A percentile compares a stretch with the other conserved stretches of the same genome.
Evolutionary conservation across 2,329 filamentous ascomycete genomes (phyloP).

Genomic region (Phaeophleospora eucalypticola): DNA sequence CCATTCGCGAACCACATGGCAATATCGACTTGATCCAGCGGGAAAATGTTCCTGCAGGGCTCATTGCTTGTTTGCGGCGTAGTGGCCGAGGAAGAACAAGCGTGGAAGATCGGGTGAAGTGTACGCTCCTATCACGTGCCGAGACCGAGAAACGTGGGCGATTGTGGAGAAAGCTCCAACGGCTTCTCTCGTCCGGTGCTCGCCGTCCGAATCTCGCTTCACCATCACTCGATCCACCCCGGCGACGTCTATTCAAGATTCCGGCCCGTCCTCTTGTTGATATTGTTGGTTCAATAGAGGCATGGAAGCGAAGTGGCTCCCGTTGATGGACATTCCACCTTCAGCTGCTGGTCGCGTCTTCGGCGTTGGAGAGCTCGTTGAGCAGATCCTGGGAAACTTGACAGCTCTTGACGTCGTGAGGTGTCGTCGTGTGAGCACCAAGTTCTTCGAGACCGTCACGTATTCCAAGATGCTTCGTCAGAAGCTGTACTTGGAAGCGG

Average conservation of each 20-base stretch:
- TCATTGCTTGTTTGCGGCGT: neutral
- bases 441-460: slow-evolving; percentile 13
- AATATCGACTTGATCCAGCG: neutral
- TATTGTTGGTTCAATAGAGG: neutral
- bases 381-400: slow-evolving; percentile 14
- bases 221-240: too few species aligned
- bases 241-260: too few species aligned
- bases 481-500: slow-evolving; percentile 16
- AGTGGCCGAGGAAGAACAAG: too few species aligned
- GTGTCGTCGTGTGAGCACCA: slow-evolving; percentile 16
- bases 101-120: too few species aligned
- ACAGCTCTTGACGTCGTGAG: slow-evolving; percentile 12
- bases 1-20: neutral
- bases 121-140: slow-evolving; percentile 4
- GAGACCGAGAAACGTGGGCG: neutral
- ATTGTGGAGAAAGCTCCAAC: too few species aligned
- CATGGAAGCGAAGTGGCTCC: neutral
- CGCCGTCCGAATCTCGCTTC: too few species aligned
- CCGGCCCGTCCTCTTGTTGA: neutral
- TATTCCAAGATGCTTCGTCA: slow-evolving; percentile 13
- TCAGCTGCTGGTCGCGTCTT: slow-evolving; percentile 17
- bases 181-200: too few species aligned
- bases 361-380: slow-evolving; percentile 19
- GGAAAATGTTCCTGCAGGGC: slow-evolving; percentile 1
- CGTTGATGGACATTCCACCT: neutral